Evolutionary conservation across 768 basidiomycete species (phyloP).

Genomic region (Stropharia rugosoannulata): DNA sequence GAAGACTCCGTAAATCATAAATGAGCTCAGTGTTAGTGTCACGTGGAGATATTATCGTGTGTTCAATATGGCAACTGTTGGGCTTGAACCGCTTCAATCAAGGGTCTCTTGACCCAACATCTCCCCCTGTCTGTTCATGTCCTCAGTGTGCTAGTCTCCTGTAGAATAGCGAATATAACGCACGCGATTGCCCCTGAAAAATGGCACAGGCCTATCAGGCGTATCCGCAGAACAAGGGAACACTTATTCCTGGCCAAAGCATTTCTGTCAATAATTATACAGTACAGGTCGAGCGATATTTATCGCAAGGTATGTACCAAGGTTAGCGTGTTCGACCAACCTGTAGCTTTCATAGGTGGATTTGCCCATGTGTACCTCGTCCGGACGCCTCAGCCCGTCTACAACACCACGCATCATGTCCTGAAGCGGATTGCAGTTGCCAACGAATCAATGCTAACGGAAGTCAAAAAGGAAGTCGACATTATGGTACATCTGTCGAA

Average conservation of each 20-base stretch:
- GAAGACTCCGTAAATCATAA: too few relatives aligned
- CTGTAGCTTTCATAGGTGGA: constrained; percentile 61
- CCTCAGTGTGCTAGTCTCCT: constrained; percentile 10
- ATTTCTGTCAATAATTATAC: constrained; percentile 88
- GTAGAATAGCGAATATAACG: background rate
- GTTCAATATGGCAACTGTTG: background rate
- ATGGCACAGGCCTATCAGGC: constrained; percentile 56
- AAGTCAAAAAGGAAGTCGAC: constrained; percentile 97
- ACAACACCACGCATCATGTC: constrained; percentile 93
- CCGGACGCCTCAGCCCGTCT: constrained; percentile 79
- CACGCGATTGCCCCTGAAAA: constrained; percentile 4
- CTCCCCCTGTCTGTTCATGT: constrained; percentile 16
- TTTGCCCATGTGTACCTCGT: constrained; percentile 99
- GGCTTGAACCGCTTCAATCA: background rate
- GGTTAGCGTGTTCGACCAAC: constrained; percentile 6
- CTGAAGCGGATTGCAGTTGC: constrained; percentile 95
- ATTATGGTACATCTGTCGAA: constrained; percentile 75
- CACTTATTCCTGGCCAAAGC: constrained; percentile 78
- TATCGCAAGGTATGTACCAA: constrained; percentile 77
- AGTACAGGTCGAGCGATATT: constrained; percentile 92
- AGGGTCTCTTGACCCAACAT: constrained; percentile 11
- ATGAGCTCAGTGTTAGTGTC: background rate
- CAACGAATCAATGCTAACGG: constrained; percentile 84
- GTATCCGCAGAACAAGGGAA: constrained; percentile 61
- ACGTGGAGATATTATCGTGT: background rate